Base-by-base conservation (phyloP, 192 early-diverging fungal species). In the Podila horticola region DNA sequence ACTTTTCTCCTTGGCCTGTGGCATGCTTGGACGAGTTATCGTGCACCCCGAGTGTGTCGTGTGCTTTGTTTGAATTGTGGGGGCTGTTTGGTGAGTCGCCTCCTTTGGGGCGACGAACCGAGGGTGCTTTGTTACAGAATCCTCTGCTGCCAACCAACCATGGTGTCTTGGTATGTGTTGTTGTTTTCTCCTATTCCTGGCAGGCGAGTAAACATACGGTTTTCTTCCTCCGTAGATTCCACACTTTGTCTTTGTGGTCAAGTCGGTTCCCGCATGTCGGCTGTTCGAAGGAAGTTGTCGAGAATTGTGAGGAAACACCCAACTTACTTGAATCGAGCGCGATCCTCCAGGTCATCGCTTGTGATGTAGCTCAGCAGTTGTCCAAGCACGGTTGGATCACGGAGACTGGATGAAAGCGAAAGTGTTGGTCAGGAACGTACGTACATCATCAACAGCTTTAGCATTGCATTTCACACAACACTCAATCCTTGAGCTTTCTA, bases 321-420 rank as follows among this genome's bases (percentile, higher is more conserved):
- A 60, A 77, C 86, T 73, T 87, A 92, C 93, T 94, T 95, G 88
- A 92, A 92, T 61, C 76, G 84, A 83, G 93, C 92, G 58, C 82
- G 84, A 71, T 95, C 94, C 67, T 96, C 95, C 64, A 95, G 89
- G 75, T 94, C 93, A 65, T 94, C 92, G 28, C 89, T 89, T 59
- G 91, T 93, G 81, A 97, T 95, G 67, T 93, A 96, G 68, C 92
- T 90, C 24, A 97, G 82, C 69, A 98, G 88, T 67, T 92, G 90
- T 69, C 86, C 84, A 30, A 97, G 84, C 38, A 93, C 90, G 15
- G 84, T 76, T 5, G 97, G 95, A 74, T 92, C 88, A 41, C 91
- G 88, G 45, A 98, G 85, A 74, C 94, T 95, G 77, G 34, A 45
- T 45, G 41, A 45, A 45, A 12, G 41, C 51, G 20, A 58, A 12